Evolutionary conservation across 768 basidiomycete genomes (phyloP), one percentile per base, ranked within the genome.

Genomic region (Mycena crocata): DNA sequence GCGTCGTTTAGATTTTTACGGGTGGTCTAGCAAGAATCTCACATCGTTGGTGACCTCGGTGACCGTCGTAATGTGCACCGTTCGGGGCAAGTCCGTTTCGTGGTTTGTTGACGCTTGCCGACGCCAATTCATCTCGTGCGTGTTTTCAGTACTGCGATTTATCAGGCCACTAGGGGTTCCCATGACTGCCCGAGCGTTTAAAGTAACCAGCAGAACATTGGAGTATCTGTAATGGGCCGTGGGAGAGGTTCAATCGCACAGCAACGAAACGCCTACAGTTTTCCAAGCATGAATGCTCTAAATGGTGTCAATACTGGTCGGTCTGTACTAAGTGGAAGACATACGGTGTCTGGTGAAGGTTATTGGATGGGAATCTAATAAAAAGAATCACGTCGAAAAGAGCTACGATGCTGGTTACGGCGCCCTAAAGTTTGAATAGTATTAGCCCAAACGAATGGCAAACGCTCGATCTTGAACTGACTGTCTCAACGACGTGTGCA

Each of bases 331-430:
- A 8, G 9, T 31, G 9, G 2, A 8, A 5, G 44, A 66, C 68
- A 21, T 35, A 69, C 68, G 50, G 46, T 14, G 26, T 19, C 14
- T 45, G 26, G 46, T 66, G 58, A 10, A 69, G 39, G 21, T 54
- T 44, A 34, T 59, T 61, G n/a, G 32, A 12, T 5, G 64, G 50
- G 37, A 26, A 65, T 8, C 26, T 9, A 15, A 69, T 35, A 37
- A 69, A 69, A 4, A 69, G 60, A 8, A 54, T 35, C 4, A 69
- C 28, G 6, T 69, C 58, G 0, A 39, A 8, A 28, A 44, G 24
- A 8, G 68, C 68, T 9, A 39, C 49, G 17, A 67, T 37, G n/a
- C 45, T 32, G 2, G 68, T 66, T 13, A 69, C 32, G 5, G 62
- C 51, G 34, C 68, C 68, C 14, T 64, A 62, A n/a, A n/a, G n/a